These are phyloP conservation scores for Mariannaea elegans DNA, from an alignment of 2,329 filamentous ascomycete species.

Conservation along the genomic window DNA sequence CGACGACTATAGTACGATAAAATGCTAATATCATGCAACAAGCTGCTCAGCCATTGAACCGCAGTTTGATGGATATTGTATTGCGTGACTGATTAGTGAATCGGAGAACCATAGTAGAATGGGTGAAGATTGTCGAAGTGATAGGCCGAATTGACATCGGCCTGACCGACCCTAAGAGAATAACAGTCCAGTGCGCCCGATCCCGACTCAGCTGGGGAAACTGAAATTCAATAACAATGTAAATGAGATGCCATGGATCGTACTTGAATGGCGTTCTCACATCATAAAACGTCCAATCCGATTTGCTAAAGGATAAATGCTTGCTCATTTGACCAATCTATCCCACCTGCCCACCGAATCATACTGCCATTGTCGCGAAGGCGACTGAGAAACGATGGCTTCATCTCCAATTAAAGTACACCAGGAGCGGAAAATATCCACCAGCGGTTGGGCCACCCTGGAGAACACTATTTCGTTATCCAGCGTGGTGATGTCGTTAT, in stretches of 20 bases:
- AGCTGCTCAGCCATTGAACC: no score
- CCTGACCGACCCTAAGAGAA: no score
- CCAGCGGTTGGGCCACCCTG: neutral
- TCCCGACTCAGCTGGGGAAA: neutral
- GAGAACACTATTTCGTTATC: slow-evolving; percentile 7
- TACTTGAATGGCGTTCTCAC: neutral
- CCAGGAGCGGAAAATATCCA: neutral
- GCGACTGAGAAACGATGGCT: neutral
- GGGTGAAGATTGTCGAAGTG: no score
- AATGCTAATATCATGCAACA: no score
- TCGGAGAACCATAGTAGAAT: no score
- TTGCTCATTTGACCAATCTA: neutral
- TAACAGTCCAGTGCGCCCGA: no score
- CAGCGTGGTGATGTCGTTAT: slow-evolving; percentile 9
- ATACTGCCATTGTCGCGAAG: neutral
- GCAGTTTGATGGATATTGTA: no score
- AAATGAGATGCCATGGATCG: neutral
- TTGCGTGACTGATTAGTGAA: no score
- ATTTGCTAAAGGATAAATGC: neutral
- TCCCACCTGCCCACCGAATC: slow-evolving; percentile 4
- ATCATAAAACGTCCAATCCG: neutral
- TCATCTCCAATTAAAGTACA: slow-evolving; percentile 1
- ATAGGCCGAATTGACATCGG: no score
- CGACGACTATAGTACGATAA: no score
- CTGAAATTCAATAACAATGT: neutral